Percentiles rank a stretch among this genome's conserved stretches.
Evolutionary conservation across 345 rosid species (phyloP).

Genomic region (Camelina neglecta): DNA sequence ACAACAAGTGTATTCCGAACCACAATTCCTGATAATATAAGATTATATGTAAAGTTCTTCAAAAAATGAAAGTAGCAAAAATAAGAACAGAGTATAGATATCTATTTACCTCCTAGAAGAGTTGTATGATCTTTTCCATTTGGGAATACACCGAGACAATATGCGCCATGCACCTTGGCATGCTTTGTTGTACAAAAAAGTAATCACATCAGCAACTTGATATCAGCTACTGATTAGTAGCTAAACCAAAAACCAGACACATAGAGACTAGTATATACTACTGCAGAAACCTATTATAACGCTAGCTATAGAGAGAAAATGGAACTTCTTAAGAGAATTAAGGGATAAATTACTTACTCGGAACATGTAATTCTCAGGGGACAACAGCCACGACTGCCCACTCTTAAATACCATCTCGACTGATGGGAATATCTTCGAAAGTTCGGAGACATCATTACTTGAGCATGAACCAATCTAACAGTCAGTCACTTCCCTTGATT

Average conservation of each 20-base stretch:
- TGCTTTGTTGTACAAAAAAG: constrained; percentile 54
- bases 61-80: constrained; percentile 6
- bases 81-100: not conserved
- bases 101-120: constrained; percentile 76
- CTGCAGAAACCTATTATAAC: not conserved
- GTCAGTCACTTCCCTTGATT: constrained; percentile 31
- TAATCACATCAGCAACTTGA: constrained; percentile 11
- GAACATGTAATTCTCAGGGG: constrained; percentile 95
- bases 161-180: constrained; percentile 75
- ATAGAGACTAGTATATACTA: not conserved
- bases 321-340: not conserved
- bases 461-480: constrained; percentile 29
- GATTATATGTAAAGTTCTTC: not conserved
- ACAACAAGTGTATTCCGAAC: constrained; percentile 88
- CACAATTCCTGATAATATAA: constrained; percentile 61
- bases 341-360: constrained; percentile 54
- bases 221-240: not conserved
- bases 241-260: not conserved
- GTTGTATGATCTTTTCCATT: constrained; percentile 89
- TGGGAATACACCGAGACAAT: constrained; percentile 88
- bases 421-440: constrained; percentile 65
- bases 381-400: constrained; percentile 66
- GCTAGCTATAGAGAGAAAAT: not conserved
- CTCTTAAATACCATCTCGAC: constrained; percentile 76
- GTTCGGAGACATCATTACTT: constrained; percentile 65